Percentiles rank a stretch among this genome's conserved stretches.
phyloP scores from a whole-genome alignment of 1,284 basidiomycete species.

The Cryptococcus sp. region DNA sequence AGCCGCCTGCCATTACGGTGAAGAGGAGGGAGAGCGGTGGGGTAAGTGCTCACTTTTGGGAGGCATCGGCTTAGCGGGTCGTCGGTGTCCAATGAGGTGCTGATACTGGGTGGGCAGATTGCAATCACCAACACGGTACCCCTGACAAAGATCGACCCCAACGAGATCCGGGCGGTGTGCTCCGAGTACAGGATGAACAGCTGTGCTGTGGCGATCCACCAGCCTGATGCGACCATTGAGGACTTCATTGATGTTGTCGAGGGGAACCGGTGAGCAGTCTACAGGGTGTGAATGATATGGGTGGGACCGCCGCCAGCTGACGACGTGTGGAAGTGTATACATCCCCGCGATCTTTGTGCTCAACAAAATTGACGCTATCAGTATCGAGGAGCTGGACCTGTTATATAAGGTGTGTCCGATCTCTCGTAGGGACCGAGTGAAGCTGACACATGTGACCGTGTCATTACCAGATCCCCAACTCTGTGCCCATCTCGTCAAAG shows the following conservation, averaged over 20 bases:
- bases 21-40: conserved; percentile 95
- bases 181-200: conserved; percentile 88
- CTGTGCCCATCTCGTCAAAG: conserved; percentile 76
- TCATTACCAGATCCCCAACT: conserved; percentile 72
- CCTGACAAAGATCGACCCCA: conserved; percentile 91
- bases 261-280: conserved; percentile 67
- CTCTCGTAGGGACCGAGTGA: background rate
- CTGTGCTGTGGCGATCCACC: conserved; percentile 89
- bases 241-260: conserved; percentile 97
- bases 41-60: conserved; percentile 26
- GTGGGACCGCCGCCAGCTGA: conserved; percentile 8
- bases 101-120: conserved; percentile 50
- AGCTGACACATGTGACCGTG: background rate
- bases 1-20: conserved; percentile 81
- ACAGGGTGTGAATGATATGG: conserved; percentile 2
- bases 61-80: too few relatives aligned
- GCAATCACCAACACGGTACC: conserved; percentile 94
- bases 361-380: conserved; percentile 91
- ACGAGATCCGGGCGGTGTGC: conserved; percentile 94
- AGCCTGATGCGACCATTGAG: conserved; percentile 89
- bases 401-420: conserved; percentile 56
- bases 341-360: conserved; percentile 82
- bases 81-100: background rate
- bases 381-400: conserved; percentile 96
- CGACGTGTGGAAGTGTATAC: conserved; percentile 66